A percentile compares a stretch with the other conserved stretches of the same genome.
phyloP scores from a whole-genome alignment of 1,284 basidiomycete species.

The Schizophyllum commune region DNA sequence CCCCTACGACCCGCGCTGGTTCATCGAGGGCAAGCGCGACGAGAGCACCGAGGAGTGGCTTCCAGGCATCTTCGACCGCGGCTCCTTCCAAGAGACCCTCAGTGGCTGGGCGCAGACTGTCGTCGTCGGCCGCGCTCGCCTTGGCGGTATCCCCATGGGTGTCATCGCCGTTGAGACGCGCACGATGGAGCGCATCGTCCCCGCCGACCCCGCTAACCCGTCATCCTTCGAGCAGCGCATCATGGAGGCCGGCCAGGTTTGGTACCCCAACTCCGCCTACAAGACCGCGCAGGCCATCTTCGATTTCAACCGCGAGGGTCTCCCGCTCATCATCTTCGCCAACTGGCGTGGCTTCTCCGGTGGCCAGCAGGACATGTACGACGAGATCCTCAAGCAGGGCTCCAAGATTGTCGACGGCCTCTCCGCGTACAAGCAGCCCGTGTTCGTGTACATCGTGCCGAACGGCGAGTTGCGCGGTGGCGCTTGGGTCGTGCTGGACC shows the following conservation, averaged over 20 bases:
- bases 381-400: slow-evolving; percentile 90
- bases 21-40: slow-evolving; percentile 90
- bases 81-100: slow-evolving; percentile 93
- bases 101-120: slow-evolving; percentile 99
- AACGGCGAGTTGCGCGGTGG: slow-evolving; percentile 99
- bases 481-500: slow-evolving; percentile 99
- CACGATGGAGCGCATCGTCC: slow-evolving; percentile 94
- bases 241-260: slow-evolving; percentile 98
- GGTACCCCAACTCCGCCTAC: slow-evolving; percentile 99
- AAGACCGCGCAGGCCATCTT: slow-evolving; percentile 99
- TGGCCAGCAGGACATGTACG: slow-evolving; percentile 98
- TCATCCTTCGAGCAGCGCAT: slow-evolving; percentile 96
- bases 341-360: slow-evolving; percentile 99
- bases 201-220: slow-evolving; percentile 98
- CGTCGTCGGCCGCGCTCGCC: slow-evolving; percentile 90
- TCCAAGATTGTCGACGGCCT: slow-evolving; percentile 98
- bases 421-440: slow-evolving; percentile 95
- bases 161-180: slow-evolving; percentile 98
- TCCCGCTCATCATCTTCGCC: slow-evolving; percentile 97
- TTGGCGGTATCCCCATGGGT: slow-evolving; percentile 96
- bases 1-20: slow-evolving; percentile 96
- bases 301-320: slow-evolving; percentile 95
- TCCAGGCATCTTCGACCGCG: slow-evolving; percentile 94
- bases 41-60: slow-evolving; percentile 74
- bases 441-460: slow-evolving; percentile 98